phyloP scores from a whole-genome alignment of 768 basidiomycete genomes.

The Hebeloma cylindrosporum region DNA sequence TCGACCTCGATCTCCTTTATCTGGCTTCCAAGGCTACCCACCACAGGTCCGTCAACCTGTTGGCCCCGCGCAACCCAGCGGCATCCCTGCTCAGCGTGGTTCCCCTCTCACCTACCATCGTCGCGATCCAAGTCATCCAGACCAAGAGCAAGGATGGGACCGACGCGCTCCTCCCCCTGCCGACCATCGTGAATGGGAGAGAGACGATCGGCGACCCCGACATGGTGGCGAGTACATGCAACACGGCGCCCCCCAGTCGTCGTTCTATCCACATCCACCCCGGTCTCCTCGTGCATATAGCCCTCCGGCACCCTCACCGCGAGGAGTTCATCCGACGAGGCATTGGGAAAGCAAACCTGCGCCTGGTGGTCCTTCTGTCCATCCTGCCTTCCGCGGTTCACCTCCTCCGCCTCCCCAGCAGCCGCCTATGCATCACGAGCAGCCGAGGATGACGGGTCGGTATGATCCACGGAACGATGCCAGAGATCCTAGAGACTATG shows the following conservation, averaged over 20 bases:
- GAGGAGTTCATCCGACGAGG: slow-evolving; percentile 42
- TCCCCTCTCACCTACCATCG: slow-evolving; percentile 58
- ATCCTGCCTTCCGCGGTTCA: slow-evolving; percentile 29
- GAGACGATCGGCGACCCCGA: slow-evolving; percentile 43
- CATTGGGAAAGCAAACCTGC: slow-evolving; percentile 67
- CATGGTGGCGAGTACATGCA: slow-evolving; percentile 43
- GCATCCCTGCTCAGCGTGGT: slow-evolving; percentile 48
- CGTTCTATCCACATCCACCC: slow-evolving; percentile 42
- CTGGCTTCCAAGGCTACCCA: slow-evolving; percentile 49
- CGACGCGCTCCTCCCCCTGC: slow-evolving; percentile 47
- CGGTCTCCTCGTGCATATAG: slow-evolving; percentile 45
- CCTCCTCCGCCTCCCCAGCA: slow-evolving; percentile 34
- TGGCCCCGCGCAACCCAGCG: slow-evolving; percentile 51
- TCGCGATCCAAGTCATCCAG: slow-evolving; percentile 50
- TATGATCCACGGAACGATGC: slow-evolving; percentile 67
- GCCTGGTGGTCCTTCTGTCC: slow-evolving; percentile 30
- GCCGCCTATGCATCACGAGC: slow-evolving; percentile 37
- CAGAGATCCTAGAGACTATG: slow-evolving; percentile 49
- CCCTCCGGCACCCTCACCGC: slow-evolving; percentile 64
- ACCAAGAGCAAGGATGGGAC: slow-evolving; percentile 61
- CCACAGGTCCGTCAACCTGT: slow-evolving; percentile 46
- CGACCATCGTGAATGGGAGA: slow-evolving; percentile 57
- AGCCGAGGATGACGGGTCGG: slow-evolving; percentile 43
- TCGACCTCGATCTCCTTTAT: slow-evolving; percentile 56
- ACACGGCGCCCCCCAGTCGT: slow-evolving; percentile 29